Percentiles rank a stretch among this genome's conserved stretches.
phyloP scores from a whole-genome alignment of 305 asterid species.

The Lippia alba region DNA sequence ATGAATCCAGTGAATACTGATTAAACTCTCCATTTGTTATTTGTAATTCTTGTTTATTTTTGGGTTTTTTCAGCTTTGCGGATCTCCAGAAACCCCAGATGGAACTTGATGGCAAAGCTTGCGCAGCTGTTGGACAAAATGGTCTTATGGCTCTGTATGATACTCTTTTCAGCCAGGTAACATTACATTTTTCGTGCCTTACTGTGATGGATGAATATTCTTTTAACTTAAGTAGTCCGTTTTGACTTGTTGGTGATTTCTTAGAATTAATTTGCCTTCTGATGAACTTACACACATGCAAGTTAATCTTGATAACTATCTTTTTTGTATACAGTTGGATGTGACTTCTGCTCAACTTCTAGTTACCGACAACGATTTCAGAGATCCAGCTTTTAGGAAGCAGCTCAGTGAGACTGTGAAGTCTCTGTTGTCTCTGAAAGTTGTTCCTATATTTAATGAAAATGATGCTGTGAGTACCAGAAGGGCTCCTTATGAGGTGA shows the following conservation, averaged over 20 bases:
- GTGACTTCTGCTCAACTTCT: constrained; percentile 93
- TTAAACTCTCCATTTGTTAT: background rate
- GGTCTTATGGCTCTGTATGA: constrained; percentile 98
- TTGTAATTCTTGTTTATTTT: background rate
- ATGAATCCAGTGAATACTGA: too few species aligned
- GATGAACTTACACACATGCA: constrained; percentile 37
- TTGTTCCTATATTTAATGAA: constrained; percentile 94
- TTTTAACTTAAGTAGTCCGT: constrained; percentile 1
- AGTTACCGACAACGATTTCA: constrained; percentile 90
- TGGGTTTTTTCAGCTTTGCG: constrained; percentile 70
- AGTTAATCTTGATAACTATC: constrained; percentile 10
- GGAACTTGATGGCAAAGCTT: constrained; percentile 97
- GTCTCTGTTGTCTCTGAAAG: constrained; percentile 69
- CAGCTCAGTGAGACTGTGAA: constrained; percentile 86
- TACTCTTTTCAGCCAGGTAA: constrained; percentile 93
- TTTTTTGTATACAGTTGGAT: constrained; percentile 67
- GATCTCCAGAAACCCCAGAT: constrained; percentile 95
- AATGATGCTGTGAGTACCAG: constrained; percentile 98
- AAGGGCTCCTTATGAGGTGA: constrained; percentile 94
- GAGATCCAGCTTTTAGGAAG: constrained; percentile 79
- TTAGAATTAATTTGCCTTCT: constrained; percentile 4
- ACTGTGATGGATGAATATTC: constrained; percentile 10
- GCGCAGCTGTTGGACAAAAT: constrained; percentile 99
- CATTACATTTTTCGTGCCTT: constrained; percentile 17
- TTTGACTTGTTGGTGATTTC: background rate